These are phyloP conservation scores for Leishmania tarentolae DNA, from an alignment of 208 protist genomes.

Conservation along the genomic window DNA sequence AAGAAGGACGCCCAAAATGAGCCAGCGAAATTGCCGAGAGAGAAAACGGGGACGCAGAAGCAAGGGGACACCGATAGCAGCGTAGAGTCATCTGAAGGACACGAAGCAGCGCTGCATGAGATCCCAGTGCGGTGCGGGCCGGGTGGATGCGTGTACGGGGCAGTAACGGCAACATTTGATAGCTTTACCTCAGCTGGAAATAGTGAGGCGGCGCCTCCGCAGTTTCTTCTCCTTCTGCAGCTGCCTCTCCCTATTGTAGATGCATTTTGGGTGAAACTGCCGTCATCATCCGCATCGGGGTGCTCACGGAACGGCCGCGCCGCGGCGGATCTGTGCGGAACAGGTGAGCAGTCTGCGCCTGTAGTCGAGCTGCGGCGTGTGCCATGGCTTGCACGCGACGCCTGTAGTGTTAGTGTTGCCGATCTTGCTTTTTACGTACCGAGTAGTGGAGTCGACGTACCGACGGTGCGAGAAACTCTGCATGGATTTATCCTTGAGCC, in stretches of 20 bases:
- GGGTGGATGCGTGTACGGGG: slow-evolving; percentile 16
- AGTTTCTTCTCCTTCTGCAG: slow-evolving; percentile 15
- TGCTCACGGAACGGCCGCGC: not conserved
- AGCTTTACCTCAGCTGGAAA: not conserved
- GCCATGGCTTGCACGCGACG: slow-evolving; percentile 7
- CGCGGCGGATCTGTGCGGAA: not conserved
- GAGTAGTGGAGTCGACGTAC: not conserved
- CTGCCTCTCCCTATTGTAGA: slow-evolving; percentile 27
- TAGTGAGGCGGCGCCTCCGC: not conserved
- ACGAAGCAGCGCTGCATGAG: not conserved
- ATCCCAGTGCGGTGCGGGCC: slow-evolving; percentile 26
- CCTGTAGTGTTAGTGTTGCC: not conserved
- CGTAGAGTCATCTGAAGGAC: not conserved
- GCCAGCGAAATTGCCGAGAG: not conserved
- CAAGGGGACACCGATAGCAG: not conserved
- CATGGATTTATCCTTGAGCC: slow-evolving; percentile 17
- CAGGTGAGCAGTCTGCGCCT: not conserved
- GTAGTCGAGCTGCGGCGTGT: slow-evolving; percentile 1
- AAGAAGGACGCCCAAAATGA: not conserved
- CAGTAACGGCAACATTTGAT: not conserved
- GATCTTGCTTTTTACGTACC: not conserved
- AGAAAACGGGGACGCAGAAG: not conserved
- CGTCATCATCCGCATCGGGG: slow-evolving; percentile 6
- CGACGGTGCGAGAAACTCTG: not conserved
- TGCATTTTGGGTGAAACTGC: slow-evolving; percentile 26